Evolutionary conservation across 176 grass and related monocot genomes (phyloP).

Genomic region (Rhynchospora pubera): DNA sequence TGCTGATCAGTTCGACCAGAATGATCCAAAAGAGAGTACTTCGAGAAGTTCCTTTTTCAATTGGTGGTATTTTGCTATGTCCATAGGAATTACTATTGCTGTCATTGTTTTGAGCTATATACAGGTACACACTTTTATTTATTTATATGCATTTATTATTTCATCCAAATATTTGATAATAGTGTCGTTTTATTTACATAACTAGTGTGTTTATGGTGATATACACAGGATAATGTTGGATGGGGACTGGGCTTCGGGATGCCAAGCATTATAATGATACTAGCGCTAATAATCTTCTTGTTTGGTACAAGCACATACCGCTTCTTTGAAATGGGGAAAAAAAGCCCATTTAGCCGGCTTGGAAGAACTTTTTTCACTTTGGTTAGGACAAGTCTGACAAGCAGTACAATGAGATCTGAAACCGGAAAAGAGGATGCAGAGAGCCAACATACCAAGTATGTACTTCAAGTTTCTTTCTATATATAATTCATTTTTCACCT

Average conservation of each 20-base stretch:
- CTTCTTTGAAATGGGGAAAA: slow-evolving; percentile 6
- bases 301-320: slow-evolving; percentile 12
- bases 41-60: slow-evolving; percentile 30
- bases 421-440: neutral
- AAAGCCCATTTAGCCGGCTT: slow-evolving; percentile 1
- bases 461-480: neutral
- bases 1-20: slow-evolving; percentile 27
- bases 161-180: neutral
- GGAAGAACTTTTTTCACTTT: slow-evolving; percentile 5
- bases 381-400: neutral
- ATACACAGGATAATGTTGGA: neutral
- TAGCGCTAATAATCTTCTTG: slow-evolving; percentile 22
- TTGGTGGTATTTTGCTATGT: slow-evolving; percentile 28
- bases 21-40: neutral
- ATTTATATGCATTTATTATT: neutral
- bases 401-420: neutral
- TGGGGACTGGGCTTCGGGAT: slow-evolving; percentile 23
- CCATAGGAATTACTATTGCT: slow-evolving; percentile 1
- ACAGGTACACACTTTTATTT: neutral
- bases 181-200: neutral
- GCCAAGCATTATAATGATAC: neutral
- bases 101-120: slow-evolving; percentile 15
- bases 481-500: neutral
- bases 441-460: neutral
- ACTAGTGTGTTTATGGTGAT: neutral